Evolutionary conservation across 2,329 filamentous ascomycete species (phyloP), one percentile per base, ranked within the genome.

Genomic region (Coniochaeta sp.): DNA sequence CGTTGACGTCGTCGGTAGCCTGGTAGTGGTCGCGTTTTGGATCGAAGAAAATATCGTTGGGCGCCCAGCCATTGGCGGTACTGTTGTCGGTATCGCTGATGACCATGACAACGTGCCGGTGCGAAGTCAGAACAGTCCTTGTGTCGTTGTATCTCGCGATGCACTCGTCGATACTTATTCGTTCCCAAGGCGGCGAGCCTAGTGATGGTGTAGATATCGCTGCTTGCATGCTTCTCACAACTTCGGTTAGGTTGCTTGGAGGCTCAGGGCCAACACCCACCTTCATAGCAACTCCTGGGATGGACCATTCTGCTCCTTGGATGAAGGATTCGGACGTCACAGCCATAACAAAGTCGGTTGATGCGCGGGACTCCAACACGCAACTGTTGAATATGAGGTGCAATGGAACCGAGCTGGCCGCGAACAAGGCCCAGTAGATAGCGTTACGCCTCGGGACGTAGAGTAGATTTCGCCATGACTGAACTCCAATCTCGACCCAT

Each of bases 401-500:
- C 4, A 66, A 53, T 1, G 63, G 64, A 7, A 65, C 16, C 1
- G 62, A 61, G 20, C 52, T 60, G 2, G 60, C 16, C 13, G 54
- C 38, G 13, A 66, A 52, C 1, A 60, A 35, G 6, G 57, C 3
- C 58, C 60, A 66, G 16, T 53, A 50, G 5, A 55, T 22, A 0
- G 49, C 38, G 49, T 61, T 61, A 18, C 55, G 51, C 12, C 24
- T 42, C 2, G 57, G 54, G 30, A 64, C 49, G 3, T 48, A 49
- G n/a, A 58, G 53, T 14, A 72, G 31, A 53, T 74, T 76, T 1
- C 70, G 61, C 2, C 68, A 24, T 30, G 71, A 74, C 6, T 68
- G 61, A 2, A 75, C 58, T 0, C 77, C 74, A 42, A 77, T 71
- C 30, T 74, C 69, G 1, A 78, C 61, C 46, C 59, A 55, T 35